Base-by-base conservation (phyloP, 1,139 yeast genomes). In the Chernovozyma sophiae-reginae region DNA sequence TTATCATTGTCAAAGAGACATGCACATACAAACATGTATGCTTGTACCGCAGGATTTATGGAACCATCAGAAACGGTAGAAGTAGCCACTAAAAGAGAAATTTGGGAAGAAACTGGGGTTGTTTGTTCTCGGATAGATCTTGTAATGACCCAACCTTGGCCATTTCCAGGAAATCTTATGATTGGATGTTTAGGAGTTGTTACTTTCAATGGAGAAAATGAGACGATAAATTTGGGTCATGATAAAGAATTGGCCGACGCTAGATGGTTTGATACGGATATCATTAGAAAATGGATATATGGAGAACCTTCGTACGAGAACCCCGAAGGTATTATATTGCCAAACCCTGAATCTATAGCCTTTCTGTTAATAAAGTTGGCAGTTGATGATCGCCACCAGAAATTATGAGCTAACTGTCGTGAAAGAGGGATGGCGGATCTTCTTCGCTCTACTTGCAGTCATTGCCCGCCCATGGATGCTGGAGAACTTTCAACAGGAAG, bases 41-140 rank as follows among this genome's bases (percentile, higher is more conserved):
- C 94, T 12, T 84, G 95, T 52, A 77, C 95, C 36, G 96, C 97
- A 2, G 98, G 98, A 4, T 90, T 90, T 56, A 79, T 90, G 77
- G 98, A 90, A 59, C 96, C 97, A 0, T 85, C 90, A 18, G 98
- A 90, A 61, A 79, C 95, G 1, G 79, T 90, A 20, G 97, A 90
- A 58, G 82, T 80, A 32, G 94, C 96, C 12, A 86, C 94, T 25
- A 71, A 81, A 35, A 68, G 98, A 43, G 98, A 90, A 56, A 83
- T 86, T 27, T 89, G 95, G 89, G 98, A 90, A 58, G 98, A 90
- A 58, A 81, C 97, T 2, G 98, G 98, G 3, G 86, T 87, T 25
- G 71, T 63, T 31, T 79, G 85, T 36, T 67, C 74, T 27, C 64
- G 69, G 31, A 82, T 89, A 25, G 59, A 67, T 35, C 71, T 89